Evolutionary conservation across 1,139 yeast species (phyloP), one percentile per base, ranked within the genome.

Genomic region (Candida albicans): DNA sequence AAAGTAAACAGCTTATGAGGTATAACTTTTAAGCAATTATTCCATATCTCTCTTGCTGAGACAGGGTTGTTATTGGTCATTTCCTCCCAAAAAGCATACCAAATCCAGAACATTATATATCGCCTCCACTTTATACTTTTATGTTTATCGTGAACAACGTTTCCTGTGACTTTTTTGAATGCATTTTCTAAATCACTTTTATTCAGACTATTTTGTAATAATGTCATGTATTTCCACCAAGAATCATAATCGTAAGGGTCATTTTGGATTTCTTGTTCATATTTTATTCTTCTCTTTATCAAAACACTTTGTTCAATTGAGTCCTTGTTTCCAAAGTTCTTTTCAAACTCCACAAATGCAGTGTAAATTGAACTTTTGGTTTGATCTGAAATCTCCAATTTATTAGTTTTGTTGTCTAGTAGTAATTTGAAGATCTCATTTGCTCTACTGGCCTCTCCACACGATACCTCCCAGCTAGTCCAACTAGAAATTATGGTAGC

Each of bases 181-280:
- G 41, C 58, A 13, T 15, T 15, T 25, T 35, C 15, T 27, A 43
- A 10, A 10, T 33, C 45, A 30, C 54, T 50, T 44, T 60, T 61
- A 2, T 60, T 52, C 6, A 49, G 33, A 27, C 35, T 28, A 8
- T 41, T 37, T 0, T 73, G 38, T 62, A 81, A 52, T 18, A 87
- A 56, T 15, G 75, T 72, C 2, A 87, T 53, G 52, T 83, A 82
- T 0, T 79, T 61, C 89, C 96, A 89, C 97, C 97, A 90, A 0
- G 81, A 67, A 56, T 86, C 95, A 59, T 81, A 84, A 61, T 88
- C 87, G 1, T 51, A 40, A 0, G 88, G 82, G 45, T 79, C 71
- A 5, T 57, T 54, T 11, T 56, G 53, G 18, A 89, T 56, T 13
- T 37, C 40, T 1, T 68, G 61, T 51, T 82, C 82, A 55, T 86